Conservation (phyloP, 495 filamentous ascomycete species). For the Xylaria curta region DNA sequence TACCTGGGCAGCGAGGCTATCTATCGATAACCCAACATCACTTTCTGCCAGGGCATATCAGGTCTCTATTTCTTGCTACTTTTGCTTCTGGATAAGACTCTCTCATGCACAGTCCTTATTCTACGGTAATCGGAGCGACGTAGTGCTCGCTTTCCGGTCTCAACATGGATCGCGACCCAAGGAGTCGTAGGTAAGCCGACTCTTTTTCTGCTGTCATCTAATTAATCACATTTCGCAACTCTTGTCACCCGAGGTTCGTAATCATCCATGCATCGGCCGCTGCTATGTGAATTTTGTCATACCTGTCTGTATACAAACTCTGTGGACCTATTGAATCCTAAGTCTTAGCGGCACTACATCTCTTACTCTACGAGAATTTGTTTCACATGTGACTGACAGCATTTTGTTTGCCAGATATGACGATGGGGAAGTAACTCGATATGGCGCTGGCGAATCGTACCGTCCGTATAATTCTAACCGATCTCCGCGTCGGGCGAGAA, state of each 20-base stretch:
- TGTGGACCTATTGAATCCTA: neutral
- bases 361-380: neutral
- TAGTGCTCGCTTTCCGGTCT: constrained; percentile 9
- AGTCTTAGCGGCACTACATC: neutral
- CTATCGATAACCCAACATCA: constrained; percentile 1
- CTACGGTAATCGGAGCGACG: neutral
- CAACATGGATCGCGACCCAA: constrained; percentile 38
- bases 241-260: neutral
- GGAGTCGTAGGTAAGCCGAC: constrained; percentile 47
- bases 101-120: neutral
- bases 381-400: neutral
- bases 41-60: neutral
- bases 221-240: neutral
- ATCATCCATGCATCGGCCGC: neutral
- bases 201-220: neutral
- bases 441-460: constrained; percentile 64
- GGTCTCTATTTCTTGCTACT: neutral
- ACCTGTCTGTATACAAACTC: neutral
- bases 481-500: constrained; percentile 51
- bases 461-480: constrained; percentile 57
- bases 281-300: neutral
- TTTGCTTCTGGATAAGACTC: neutral
- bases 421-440: constrained; percentile 61
- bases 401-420: constrained; percentile 47
- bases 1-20: neutral